Evolutionary conservation across 129 eudicot genomes (phyloP).

Genomic region (Deinandra increscens): DNA sequence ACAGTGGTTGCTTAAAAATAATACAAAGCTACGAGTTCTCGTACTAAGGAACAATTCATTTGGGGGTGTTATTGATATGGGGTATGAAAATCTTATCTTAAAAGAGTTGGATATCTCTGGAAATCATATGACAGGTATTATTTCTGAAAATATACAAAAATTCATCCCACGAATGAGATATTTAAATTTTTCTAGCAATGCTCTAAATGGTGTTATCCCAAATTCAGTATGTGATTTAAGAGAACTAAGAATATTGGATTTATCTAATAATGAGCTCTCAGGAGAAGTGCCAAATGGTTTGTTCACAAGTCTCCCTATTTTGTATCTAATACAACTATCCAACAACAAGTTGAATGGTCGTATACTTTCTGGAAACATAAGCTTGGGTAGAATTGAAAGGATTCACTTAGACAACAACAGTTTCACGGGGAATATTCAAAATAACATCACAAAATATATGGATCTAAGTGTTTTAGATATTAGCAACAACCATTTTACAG

Average conservation of each 20-base stretch:
- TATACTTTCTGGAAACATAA: neutral
- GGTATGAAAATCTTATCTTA: neutral
- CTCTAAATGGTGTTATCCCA: slow-evolving; percentile 20
- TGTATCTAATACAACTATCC: neutral
- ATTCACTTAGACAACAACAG: slow-evolving; percentile 7
- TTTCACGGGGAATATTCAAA: too few relatives aligned
- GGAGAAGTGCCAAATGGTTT: slow-evolving; percentile 30
- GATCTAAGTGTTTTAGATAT: neutral
- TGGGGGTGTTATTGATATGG: neutral
- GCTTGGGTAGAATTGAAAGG: accelerated
- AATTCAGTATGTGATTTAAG: slow-evolving; percentile 14
- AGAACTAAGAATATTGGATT: neutral
- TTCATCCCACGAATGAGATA: slow-evolving; percentile 28
- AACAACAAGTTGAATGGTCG: slow-evolving; percentile 23
- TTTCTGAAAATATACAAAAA: slow-evolving; percentile 8
- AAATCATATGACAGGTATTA: slow-evolving; percentile 6
- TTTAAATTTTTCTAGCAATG: slow-evolving; percentile 21
- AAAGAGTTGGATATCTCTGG: slow-evolving; percentile 5
- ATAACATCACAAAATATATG: too few relatives aligned
- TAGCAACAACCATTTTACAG: slow-evolving; percentile 25
- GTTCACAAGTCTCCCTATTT: neutral
- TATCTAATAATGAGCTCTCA: slow-evolving; percentile 26
- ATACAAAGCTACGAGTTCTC: slow-evolving; percentile 12
- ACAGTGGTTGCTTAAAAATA: slow-evolving; percentile 27
- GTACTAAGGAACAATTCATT: slow-evolving; percentile 20